Conservation (phyloP, 1,284 basidiomycete genomes). For the Moniliella sp. region DNA sequence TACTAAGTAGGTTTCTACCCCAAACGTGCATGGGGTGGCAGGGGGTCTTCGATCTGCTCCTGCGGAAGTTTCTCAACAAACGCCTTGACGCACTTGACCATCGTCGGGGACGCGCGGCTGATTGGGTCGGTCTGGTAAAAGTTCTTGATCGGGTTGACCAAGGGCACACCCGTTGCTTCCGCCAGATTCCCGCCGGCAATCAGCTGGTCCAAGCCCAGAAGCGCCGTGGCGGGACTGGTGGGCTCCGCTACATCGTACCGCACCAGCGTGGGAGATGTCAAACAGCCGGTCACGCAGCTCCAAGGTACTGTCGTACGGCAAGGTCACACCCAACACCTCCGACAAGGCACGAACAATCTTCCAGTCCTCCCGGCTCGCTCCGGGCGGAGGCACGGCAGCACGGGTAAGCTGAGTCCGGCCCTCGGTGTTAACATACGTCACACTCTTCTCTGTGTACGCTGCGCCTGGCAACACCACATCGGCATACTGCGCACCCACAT, state of each 20-base stretch:
- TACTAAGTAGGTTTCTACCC: too few species aligned
- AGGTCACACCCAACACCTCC: constrained; percentile 55
- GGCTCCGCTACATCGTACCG: constrained; percentile 67
- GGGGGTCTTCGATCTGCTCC: constrained; percentile 1
- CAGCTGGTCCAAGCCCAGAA: neutral
- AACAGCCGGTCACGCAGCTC: constrained; percentile 77
- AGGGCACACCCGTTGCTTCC: constrained; percentile 35
- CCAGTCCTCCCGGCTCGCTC: constrained; percentile 89
- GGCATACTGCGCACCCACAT: constrained; percentile 81
- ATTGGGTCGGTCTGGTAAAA: constrained; percentile 84
- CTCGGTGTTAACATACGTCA: constrained; percentile 92
- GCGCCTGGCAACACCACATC: constrained; percentile 81
- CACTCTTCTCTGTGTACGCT: constrained; percentile 86
- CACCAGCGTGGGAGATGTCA: constrained; percentile 79
- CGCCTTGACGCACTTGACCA: constrained; percentile 24
- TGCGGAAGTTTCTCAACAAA: constrained; percentile 12
- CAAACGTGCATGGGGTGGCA: too few species aligned
- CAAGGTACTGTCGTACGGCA: constrained; percentile 81
- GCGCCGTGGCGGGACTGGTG: constrained; percentile 39
- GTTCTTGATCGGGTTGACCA: constrained; percentile 66
- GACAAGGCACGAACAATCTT: constrained; percentile 87
- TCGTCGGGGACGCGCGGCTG: constrained; percentile 36
- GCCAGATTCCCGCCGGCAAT: neutral
- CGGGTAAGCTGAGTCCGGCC: constrained; percentile 76
- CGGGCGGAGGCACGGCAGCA: constrained; percentile 81